phyloP scores from a whole-genome alignment of 2,329 filamentous ascomycete genomes.

The Fusarium citri region DNA sequence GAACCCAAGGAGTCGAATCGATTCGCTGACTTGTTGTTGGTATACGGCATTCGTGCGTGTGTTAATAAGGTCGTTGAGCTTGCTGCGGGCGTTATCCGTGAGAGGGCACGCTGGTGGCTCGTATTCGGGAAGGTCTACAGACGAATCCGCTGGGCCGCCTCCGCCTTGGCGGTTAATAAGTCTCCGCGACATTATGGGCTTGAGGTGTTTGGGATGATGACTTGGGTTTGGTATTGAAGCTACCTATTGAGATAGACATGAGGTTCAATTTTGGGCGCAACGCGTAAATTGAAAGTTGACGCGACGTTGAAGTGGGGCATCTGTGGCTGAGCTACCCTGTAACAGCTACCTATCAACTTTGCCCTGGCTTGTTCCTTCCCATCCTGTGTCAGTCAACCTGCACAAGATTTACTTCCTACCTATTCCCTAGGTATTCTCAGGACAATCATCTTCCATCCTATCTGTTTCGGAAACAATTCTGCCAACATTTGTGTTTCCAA shows the following conservation, averaged over 20 bases:
- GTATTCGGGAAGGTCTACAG: slow-evolving; percentile 60
- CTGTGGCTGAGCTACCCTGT: background rate
- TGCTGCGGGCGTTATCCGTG: slow-evolving; percentile 52
- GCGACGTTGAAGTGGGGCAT: background rate
- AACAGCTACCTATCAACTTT: background rate
- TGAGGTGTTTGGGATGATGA: slow-evolving; percentile 10
- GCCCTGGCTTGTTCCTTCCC: background rate
- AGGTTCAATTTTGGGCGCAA: background rate
- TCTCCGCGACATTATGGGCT: slow-evolving; percentile 50
- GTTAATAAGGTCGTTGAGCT: slow-evolving; percentile 58
- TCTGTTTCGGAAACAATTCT: background rate
- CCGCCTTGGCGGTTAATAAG: slow-evolving; percentile 46
- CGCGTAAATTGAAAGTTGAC: slow-evolving; percentile 32
- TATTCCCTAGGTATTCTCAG: too few relatives aligned
- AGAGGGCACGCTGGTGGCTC: slow-evolving; percentile 62
- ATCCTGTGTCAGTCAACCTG: background rate
- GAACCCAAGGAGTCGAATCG: slow-evolving; percentile 57
- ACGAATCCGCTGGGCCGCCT: slow-evolving; percentile 19
- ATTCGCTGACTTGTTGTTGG: slow-evolving; percentile 59
- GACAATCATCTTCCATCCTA: background rate
- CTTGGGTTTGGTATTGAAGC: slow-evolving; percentile 2
- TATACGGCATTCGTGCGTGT: slow-evolving; percentile 57
- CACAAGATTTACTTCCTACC: too few relatives aligned
- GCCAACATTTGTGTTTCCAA: background rate
- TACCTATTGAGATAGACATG: background rate